These are phyloP conservation scores for Dothideomycetes sp. DNA, from an alignment of 2,329 filamentous ascomycete species.

Conservation along the genomic window DNA sequence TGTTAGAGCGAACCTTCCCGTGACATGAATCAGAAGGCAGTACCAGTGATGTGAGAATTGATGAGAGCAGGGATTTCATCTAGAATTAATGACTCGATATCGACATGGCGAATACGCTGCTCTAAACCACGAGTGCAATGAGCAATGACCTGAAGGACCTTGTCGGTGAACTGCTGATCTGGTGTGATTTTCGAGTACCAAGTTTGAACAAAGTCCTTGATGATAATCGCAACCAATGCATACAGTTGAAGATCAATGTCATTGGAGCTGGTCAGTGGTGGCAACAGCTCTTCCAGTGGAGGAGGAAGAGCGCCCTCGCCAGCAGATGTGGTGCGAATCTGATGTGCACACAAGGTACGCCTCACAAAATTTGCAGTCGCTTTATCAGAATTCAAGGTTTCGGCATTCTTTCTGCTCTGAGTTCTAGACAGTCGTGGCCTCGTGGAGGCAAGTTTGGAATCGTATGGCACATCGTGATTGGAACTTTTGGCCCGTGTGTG, in stretches of 20 bases:
- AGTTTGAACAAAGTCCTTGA: slow-evolving; percentile 79
- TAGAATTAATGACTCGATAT: slow-evolving; percentile 70
- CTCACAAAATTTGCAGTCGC: slow-evolving; percentile 74
- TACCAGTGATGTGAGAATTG: slow-evolving; percentile 71
- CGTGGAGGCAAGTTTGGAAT: background rate
- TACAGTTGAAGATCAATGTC: slow-evolving; percentile 90
- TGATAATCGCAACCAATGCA: slow-evolving; percentile 77
- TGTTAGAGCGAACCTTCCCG: background rate
- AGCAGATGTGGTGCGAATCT: slow-evolving; percentile 26
- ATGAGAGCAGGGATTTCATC: slow-evolving; percentile 81
- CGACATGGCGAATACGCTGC: slow-evolving; percentile 70
- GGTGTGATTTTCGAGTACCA: slow-evolving; percentile 93
- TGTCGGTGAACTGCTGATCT: slow-evolving; percentile 77
- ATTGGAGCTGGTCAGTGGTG: slow-evolving; percentile 86
- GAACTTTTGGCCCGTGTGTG: background rate
- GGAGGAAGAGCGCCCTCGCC: slow-evolving; percentile 45
- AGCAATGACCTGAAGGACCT: slow-evolving; percentile 81
- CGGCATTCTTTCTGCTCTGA: slow-evolving; percentile 7
- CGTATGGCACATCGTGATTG: background rate
- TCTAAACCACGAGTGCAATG: slow-evolving; percentile 84
- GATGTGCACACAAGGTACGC: slow-evolving; percentile 68
- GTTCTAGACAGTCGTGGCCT: background rate
- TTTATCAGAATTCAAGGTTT: slow-evolving; percentile 47
- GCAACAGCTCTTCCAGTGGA: slow-evolving; percentile 71
- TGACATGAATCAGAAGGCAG: background rate